Conservation (phyloP, 345 rosid genomes). For the Syzygium aromaticum region DNA sequence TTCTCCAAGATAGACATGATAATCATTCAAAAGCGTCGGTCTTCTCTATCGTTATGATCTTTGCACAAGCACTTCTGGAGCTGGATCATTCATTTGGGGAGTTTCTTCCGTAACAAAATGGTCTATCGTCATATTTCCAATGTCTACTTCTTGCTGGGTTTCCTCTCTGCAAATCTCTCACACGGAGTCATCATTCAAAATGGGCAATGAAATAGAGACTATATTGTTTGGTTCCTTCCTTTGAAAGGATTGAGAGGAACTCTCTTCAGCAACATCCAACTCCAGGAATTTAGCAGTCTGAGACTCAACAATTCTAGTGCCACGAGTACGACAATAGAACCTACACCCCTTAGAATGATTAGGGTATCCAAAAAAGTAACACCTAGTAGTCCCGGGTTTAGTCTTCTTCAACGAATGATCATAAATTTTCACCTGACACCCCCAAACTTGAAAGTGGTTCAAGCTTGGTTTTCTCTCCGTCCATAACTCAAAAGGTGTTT, state of each 20-base stretch:
- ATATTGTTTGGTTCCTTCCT: too few relatives aligned
- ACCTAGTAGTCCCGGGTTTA: neutral
- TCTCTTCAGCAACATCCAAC: neutral
- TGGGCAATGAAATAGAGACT: too few relatives aligned
- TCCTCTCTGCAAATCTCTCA: too few relatives aligned
- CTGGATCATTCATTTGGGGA: too few relatives aligned
- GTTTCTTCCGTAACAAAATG: too few relatives aligned
- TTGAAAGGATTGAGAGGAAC: too few relatives aligned
- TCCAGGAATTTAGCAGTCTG: neutral
- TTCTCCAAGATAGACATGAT: neutral
- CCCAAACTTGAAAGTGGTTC: neutral
- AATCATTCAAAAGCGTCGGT: neutral
- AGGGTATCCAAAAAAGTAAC: neutral
- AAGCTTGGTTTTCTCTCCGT: neutral
- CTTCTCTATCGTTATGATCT: neutral
- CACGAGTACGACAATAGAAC: neutral
- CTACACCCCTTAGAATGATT: neutral
- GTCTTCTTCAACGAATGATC: neutral
- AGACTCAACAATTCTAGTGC: neutral
- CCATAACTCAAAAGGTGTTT: slow-evolving; percentile 2
- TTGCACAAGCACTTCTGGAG: too few relatives aligned
- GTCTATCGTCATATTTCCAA: too few relatives aligned
- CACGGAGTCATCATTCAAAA: too few relatives aligned
- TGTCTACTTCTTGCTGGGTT: too few relatives aligned
- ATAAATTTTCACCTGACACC: neutral